Evolutionary conservation across 345 rosid genomes (phyloP).

Genomic region (Gossypium bickii): DNA sequence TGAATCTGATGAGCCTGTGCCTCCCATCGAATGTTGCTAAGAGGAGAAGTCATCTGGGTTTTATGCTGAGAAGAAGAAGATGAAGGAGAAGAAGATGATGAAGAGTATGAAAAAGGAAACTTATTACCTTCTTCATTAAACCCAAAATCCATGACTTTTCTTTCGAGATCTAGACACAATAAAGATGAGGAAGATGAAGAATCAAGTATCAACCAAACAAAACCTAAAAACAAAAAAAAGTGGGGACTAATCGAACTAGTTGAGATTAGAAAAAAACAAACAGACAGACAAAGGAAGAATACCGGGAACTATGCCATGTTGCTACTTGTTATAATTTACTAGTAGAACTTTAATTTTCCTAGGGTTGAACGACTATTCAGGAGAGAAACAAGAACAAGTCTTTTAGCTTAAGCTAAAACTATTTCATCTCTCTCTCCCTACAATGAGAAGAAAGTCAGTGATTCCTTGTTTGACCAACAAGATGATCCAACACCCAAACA

Average conservation of each 20-base stretch:
- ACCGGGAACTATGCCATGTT: constrained; percentile 8
- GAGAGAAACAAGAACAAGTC: not conserved
- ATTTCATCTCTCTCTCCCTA: not conserved
- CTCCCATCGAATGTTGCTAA: constrained; percentile 14
- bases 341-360: not conserved
- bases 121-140: constrained; percentile 23
- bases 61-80: constrained; percentile 25
- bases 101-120: constrained; percentile 28
- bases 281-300: not conserved
- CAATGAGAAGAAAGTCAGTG: constrained; percentile 19
- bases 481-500: not conserved
- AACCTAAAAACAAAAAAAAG: not conserved
- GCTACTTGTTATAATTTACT: not conserved
- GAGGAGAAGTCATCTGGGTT: constrained; percentile 22
- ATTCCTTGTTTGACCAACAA: constrained; percentile 22
- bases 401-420: not conserved
- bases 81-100: constrained; percentile 31
- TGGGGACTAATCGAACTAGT: not conserved
- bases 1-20: constrained; percentile 16
- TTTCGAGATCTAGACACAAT: not conserved
- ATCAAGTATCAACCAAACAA: not conserved
- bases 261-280: not conserved
- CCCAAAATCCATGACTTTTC: constrained; percentile 28
- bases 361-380: constrained; percentile 18
- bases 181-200: not conserved